Evolutionary conservation across 2,329 filamentous ascomycete species (phyloP).

Genomic region (Alternaria brassicae): DNA sequence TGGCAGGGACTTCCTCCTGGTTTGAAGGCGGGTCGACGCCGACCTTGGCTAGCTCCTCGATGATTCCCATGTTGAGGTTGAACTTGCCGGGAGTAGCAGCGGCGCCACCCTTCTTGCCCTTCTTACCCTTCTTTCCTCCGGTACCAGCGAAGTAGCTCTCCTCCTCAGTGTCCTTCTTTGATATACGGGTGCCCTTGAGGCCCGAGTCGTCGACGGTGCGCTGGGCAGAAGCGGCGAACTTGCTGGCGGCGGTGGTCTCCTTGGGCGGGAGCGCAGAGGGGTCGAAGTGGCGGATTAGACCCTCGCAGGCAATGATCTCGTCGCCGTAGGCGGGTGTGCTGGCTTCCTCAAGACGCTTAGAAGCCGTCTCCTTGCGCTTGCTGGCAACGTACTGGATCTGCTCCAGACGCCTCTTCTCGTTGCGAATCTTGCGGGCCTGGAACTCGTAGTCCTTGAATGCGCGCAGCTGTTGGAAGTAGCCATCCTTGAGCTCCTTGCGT

Average conservation of each 20-base stretch:
- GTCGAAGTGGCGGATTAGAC: constrained; percentile 89
- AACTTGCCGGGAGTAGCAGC: constrained; percentile 67
- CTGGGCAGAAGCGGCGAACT: constrained; percentile 75
- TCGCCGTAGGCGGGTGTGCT: constrained; percentile 88
- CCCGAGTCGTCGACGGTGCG: constrained; percentile 85
- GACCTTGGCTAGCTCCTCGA: constrained; percentile 86
- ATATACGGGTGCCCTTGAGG: constrained; percentile 83
- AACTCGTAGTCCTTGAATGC: constrained; percentile 85
- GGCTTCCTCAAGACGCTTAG: constrained; percentile 79
- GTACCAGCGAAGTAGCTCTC: constrained; percentile 81
- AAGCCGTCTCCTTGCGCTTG: constrained; percentile 76
- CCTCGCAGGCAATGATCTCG: constrained; percentile 88
- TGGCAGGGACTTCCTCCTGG: constrained; percentile 78
- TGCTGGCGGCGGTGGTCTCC: constrained; percentile 68
- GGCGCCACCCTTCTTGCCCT: constrained; percentile 79
- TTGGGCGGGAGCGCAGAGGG: constrained; percentile 70
- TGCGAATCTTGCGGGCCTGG: constrained; percentile 76
- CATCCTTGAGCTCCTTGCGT: constrained; percentile 87
- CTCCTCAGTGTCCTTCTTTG: constrained; percentile 86
- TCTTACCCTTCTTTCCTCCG: constrained; percentile 85
- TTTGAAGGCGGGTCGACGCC: constrained; percentile 88
- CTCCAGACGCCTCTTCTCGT: constrained; percentile 83
- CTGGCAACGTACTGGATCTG: constrained; percentile 74
- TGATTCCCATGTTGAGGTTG: constrained; percentile 88
- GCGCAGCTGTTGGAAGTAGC: constrained; percentile 81